Base-by-base conservation (phyloP, 2,329 filamentous ascomycete genomes). In the Nemania sp. region DNA sequence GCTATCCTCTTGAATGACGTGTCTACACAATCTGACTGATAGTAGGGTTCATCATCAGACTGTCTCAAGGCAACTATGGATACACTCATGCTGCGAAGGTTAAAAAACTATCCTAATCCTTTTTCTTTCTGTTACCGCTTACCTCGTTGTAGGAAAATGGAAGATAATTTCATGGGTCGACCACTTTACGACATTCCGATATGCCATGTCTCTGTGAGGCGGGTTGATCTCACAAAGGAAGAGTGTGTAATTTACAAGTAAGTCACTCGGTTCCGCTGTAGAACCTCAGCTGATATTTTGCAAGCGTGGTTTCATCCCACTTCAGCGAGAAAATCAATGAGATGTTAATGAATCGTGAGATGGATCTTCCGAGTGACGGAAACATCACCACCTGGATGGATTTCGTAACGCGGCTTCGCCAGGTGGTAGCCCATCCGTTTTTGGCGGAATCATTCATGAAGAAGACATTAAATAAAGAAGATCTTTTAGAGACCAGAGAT, bases 221-320 rank as follows among this genome's bases (percentile, higher is more conserved):
- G 47, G 1, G 32, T 63, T 32, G 2, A 7, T 2, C 43, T 65
- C 9, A 61, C 46, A 1, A 42, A 21, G 47, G 63, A 65, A 50
- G 63, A 65, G 29, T 13, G 58, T 11, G 17, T 61, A 7, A 64
- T 65, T 13, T 65, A 65, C 20, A 29, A 43, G 60, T 65, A 35
- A 51, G 57, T 12, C 5, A 17, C 15, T 29, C n/a, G 12, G 11
- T 4, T 3, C 12, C 11, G 15, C 35, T 39, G 10, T n/a, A 39
- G 5, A 5, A 29, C n/a, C n/a, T n/a, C 13, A 7, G 34, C 34
- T 35, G 13, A 35, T 13, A 39, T 39, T 12, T n/a, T 39, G 4
- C 10, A 25, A 65, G 60, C 2, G 45, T 47, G 12, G 53, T 65
- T 4, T 49, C 58, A n/a, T 9, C n/a, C 9, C 43, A 51, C 3